Conservation (phyloP, 768 basidiomycete species). For the Pisolithus sp. region DNA sequence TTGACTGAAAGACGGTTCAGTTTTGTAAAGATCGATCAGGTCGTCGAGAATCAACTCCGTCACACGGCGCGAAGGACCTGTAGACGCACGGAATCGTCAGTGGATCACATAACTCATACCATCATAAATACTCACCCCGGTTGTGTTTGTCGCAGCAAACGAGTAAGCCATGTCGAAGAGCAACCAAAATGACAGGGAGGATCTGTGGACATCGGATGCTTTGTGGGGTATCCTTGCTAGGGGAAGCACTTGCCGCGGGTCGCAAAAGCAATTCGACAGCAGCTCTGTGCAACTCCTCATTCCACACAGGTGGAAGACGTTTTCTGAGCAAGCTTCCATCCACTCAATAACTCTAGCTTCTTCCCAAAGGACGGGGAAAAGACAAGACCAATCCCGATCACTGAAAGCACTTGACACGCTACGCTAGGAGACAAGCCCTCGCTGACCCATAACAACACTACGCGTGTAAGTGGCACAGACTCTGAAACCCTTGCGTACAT, state of each 20-base stretch:
- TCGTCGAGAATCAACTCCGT: slow-evolving; percentile 48
- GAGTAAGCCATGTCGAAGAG: slow-evolving; percentile 53
- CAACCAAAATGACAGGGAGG: slow-evolving; percentile 63
- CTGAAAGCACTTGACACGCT: slow-evolving; percentile 49
- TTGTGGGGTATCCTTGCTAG: slow-evolving; percentile 4
- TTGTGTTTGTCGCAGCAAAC: slow-evolving; percentile 21
- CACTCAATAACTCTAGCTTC: slow-evolving; percentile 81
- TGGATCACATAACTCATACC: not conserved
- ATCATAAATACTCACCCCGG: slow-evolving; percentile 7
- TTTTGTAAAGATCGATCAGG: slow-evolving; percentile 61
- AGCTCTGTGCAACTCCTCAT: slow-evolving; percentile 54
- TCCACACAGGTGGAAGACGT: slow-evolving; percentile 66
- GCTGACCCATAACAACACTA: slow-evolving; percentile 74
- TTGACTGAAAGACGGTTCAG: slow-evolving; percentile 60
- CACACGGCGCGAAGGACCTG: slow-evolving; percentile 19
- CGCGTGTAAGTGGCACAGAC: slow-evolving; percentile 70
- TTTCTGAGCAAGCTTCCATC: slow-evolving; percentile 73
- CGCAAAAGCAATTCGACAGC: slow-evolving; percentile 69
- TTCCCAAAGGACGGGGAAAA: slow-evolving; percentile 59
- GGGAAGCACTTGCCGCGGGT: slow-evolving; percentile 12
- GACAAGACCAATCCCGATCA: slow-evolving; percentile 52
- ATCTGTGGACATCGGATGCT: slow-evolving; percentile 59
- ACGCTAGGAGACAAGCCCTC: slow-evolving; percentile 59
- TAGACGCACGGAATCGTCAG: not conserved
- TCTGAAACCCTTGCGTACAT: slow-evolving; percentile 67